Base-by-base conservation (phyloP, 78 protist species). In the Trichosphaerium sp. region DNA sequence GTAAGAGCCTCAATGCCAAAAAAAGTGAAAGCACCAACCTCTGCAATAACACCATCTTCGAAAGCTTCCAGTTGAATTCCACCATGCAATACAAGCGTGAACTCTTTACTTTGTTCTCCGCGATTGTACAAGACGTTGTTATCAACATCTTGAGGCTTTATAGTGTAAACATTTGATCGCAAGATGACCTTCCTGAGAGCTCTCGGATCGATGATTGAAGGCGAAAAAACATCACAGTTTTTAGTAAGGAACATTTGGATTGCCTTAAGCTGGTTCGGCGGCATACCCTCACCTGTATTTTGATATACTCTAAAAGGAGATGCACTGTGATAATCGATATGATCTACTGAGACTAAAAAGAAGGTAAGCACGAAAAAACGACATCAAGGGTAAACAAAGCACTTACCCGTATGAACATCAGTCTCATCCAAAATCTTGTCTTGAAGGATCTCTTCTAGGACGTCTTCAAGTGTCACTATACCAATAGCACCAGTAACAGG, bases 401-500 rank as follows among this genome's bases (percentile, higher is more conserved):
- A 15, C 21, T 21, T 32, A 59, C 8, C 71, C 57, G 55, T 64
- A 38, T 65, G 57, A 4, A 48, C 44, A 64, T 89, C 94, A 25
- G 74, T 79, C 52, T 89, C 94, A 71, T 89, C 94, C 15, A 80
- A 58, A 57, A 89, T 89, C 48, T 89, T 92, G 32, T 71, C 78
- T 72, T 73, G 83, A 31, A 88, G 57, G 28, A 89, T 84, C 43
- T 89, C 94, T 52, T 88, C 90, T 14, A 86, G 15, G 26, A 91
- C 56, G 54, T 90, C 92, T 52, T 88, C 95, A 11, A 91, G 71
- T 41, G 94, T 87, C 21, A 86, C 78, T 32, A 91, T 74, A 57
- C 96, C 96, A 11, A 77, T 61, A 10, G 52, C 63, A 40, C 69
- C 90, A 57, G 82, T 85, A 85, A 18, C 78, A 56, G 34, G 23